These are phyloP conservation scores for Rubia balearica DNA, from an alignment of 305 asterid species.

Conservation along the genomic window DNA sequence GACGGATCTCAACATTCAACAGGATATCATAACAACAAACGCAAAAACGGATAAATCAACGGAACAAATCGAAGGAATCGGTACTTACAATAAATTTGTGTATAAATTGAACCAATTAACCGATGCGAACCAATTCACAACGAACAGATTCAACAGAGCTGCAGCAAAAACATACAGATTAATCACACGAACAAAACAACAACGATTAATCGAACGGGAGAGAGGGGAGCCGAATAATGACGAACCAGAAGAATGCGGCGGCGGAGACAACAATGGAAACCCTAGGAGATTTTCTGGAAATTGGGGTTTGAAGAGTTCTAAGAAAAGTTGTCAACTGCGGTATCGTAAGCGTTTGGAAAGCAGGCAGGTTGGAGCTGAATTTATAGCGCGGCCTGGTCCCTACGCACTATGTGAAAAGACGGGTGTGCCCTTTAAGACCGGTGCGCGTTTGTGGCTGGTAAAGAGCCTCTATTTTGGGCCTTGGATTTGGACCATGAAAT, in stretches of 20 bases:
- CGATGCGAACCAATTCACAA: no score
- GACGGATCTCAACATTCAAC: neutral
- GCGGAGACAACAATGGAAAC: neutral
- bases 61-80: neutral
- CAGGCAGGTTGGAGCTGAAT: neutral
- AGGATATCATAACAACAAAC: neutral
- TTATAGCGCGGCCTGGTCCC: slow-evolving; percentile 3
- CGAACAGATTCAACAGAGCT: neutral
- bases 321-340: neutral
- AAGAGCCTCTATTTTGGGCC: neutral
- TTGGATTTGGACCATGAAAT: neutral
- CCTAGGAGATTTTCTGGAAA: neutral
- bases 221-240: neutral
- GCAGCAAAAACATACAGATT: neutral
- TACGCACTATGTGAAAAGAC: neutral
- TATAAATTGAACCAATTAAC: neutral
- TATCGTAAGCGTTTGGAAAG: neutral
- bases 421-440: neutral
- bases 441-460: neutral
- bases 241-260: neutral
- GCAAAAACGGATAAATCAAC: neutral
- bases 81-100: slow-evolving; percentile 3
- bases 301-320: neutral
- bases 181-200: neutral
- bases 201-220: neutral